Base-by-base conservation (phyloP, 371 early-diverging fungal genomes). In the Actinomortierella ambigua region DNA sequence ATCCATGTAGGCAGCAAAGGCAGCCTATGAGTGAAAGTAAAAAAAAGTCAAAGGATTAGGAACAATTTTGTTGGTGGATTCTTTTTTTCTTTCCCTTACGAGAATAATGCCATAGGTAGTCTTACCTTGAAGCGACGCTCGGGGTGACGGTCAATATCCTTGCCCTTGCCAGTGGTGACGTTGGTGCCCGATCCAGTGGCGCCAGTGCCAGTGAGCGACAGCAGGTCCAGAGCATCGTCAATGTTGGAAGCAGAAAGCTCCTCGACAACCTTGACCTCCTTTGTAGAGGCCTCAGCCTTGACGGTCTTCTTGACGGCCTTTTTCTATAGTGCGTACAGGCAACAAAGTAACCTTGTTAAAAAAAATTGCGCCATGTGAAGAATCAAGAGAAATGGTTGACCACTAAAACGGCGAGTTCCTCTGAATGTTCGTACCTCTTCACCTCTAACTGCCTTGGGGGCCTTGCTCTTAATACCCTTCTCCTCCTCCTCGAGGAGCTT, bases 61-160 rank as follows among this genome's bases (percentile, higher is more conserved):
- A n/a, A n/a, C n/a, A n/a, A n/a, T n/a, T n/a, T n/a, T n/a, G n/a
- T n/a, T n/a, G n/a, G 41, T 15, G 15, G 41, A 41, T 8, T 41
- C 15, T 41, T 41, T 41, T 41, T 41, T 41, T 41, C 9, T n/a
- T n/a, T n/a, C n/a, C n/a, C n/a, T n/a, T n/a, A n/a, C n/a, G n/a
- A n/a, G n/a, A n/a, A n/a, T n/a, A n/a, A 29, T 6, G 29, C n/a
- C 13, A 24, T 53, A 8, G 29, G 22, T 9, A 13, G 14, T 26
- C 47, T 26, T 62, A 77, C 77, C 86, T 90, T 93, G 69, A 89
- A 88, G 17, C 95, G 85, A 58, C 93, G 83, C 77, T 94, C 95
- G 6, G 93, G 94, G 75, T 94, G 95, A 48, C 85, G 82, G 40
- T 94, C 95, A 41, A 93, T 69, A 51, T 81, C 85, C 67, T 83